These are phyloP conservation scores for Lomentospora prolificans DNA, from an alignment of 2,329 filamentous ascomycete species.

Conservation along the genomic window DNA sequence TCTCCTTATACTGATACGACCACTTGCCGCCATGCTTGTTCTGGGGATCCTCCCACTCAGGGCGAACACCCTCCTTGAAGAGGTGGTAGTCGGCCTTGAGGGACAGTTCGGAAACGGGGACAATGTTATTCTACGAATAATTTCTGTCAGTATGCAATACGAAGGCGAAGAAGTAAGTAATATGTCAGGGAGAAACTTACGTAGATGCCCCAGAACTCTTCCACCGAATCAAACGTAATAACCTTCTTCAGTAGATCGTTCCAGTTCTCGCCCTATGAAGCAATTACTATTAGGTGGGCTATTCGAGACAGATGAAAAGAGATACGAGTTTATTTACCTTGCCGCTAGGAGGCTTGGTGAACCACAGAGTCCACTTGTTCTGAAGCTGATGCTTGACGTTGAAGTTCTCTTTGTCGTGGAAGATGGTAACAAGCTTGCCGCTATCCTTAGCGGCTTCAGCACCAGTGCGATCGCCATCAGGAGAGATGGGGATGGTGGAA, in stretches of 20 bases:
- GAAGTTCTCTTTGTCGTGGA: constrained; percentile 98
- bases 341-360: constrained; percentile 93
- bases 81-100: constrained; percentile 99
- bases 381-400: constrained; percentile 98
- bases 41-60: constrained; percentile 96
- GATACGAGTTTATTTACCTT: constrained; percentile 52
- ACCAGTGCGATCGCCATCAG: constrained; percentile 44
- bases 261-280: constrained; percentile 83
- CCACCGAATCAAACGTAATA: constrained; percentile 95
- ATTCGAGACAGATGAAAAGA: background rate
- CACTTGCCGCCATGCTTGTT: constrained; percentile 99
- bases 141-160: constrained; percentile 10
- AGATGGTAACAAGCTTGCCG: constrained; percentile 75
- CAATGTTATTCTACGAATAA: constrained; percentile 84
- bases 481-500: constrained; percentile 58
- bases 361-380: constrained; percentile 98
- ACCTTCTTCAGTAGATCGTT: constrained; percentile 96
- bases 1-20: constrained; percentile 97
- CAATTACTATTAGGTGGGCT: constrained; percentile 15
- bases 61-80: constrained; percentile 94
- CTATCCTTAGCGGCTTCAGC: constrained; percentile 34
- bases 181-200: constrained; percentile 45
- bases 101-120: constrained; percentile 86
- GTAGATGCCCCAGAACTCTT: constrained; percentile 99
- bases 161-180: constrained; percentile 9